Conservation (phyloP, 1,284 basidiomycete genomes). For the Trametes versicolor region DNA sequence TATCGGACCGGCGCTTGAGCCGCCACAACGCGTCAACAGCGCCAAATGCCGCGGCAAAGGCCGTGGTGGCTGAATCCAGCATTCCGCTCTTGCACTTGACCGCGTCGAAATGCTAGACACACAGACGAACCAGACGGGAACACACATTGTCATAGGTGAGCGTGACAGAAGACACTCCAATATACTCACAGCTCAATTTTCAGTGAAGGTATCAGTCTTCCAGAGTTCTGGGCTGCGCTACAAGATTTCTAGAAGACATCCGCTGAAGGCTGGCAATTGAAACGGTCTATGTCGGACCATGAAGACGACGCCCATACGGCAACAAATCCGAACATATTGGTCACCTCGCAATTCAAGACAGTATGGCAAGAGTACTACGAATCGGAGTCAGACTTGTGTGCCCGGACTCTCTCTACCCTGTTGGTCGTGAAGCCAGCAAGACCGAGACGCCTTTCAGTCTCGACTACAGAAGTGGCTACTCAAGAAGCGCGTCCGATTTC, state of each 20-base stretch:
- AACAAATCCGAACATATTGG: neutral
- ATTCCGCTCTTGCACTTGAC: no score
- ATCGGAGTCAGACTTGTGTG: conserved; percentile 2
- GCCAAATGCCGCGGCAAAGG: neutral
- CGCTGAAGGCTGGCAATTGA: neutral
- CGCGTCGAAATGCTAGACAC: neutral
- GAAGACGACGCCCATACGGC: neutral
- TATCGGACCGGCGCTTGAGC: no score
- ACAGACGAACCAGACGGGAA: neutral
- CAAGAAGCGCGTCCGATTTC: neutral
- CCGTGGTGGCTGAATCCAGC: neutral
- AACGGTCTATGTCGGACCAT: neutral
- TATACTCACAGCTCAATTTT: neutral
- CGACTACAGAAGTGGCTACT: neutral
- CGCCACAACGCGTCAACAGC: no score
- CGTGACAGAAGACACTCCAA: neutral
- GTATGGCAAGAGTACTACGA: conserved; percentile 11
- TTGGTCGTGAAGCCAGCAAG: neutral
- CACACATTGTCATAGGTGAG: neutral
- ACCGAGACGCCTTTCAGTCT: neutral
- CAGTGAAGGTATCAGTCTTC: no score
- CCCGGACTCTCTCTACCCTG: neutral
- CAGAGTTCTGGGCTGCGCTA: no score
- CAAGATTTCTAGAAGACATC: neutral
- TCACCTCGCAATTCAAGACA: neutral